Percentiles rank a stretch among this genome's conserved stretches.
Evolutionary conservation across 108 stramenopile genomes (phyloP).

Genomic region (Epithemia pelagica): DNA sequence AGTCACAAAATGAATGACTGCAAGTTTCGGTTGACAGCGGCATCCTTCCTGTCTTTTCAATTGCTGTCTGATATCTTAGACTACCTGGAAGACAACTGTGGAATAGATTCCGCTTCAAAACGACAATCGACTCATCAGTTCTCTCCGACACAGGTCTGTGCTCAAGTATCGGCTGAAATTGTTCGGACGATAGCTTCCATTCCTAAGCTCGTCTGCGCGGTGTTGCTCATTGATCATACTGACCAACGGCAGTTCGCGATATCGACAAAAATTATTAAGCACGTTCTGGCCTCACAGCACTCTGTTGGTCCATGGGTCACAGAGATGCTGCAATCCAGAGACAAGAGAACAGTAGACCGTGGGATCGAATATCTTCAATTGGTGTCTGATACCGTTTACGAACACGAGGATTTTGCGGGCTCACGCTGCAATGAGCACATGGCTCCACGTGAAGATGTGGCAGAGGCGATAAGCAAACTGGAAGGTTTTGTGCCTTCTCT

Average conservation of each 20-base stretch:
- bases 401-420: background rate
- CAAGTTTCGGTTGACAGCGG: constrained; percentile 5
- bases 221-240: constrained; percentile 40
- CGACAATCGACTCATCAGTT: background rate
- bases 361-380: constrained; percentile 37
- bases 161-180: background rate
- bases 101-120: background rate
- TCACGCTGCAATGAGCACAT: background rate
- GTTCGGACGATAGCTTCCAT: constrained; percentile 27
- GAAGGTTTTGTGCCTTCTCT: constrained; percentile 47
- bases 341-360: constrained; percentile 19
- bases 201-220: constrained; percentile 30
- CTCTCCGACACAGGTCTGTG: background rate
- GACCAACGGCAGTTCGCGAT: constrained; percentile 31
- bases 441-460: constrained; percentile 10
- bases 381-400: constrained; percentile 15
- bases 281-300: constrained; percentile 24
- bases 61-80: background rate
- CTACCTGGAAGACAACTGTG: background rate
- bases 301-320: constrained; percentile 48
- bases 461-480: constrained; percentile 30
- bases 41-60: constrained; percentile 5
- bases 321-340: constrained; percentile 27
- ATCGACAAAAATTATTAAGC: constrained; percentile 21
- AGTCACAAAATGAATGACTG: no score